phyloP scores from a whole-genome alignment of 495 filamentous ascomycete genomes.

The Podospora pseudocomata region DNA sequence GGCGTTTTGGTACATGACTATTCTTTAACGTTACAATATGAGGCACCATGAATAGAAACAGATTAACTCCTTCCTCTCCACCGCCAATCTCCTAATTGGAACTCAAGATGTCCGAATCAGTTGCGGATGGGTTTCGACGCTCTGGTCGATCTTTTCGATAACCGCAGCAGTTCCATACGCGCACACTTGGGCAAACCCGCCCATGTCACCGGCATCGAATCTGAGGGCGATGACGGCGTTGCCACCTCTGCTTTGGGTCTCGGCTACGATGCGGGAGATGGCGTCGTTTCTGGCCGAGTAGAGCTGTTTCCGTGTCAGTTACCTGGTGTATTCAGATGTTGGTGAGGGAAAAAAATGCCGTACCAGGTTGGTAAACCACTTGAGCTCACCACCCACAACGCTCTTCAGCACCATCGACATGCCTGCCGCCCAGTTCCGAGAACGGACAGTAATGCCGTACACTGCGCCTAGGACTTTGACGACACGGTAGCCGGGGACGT shows the following conservation, averaged over 20 bases:
- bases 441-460: constrained; percentile 58
- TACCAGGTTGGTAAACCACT: constrained; percentile 53
- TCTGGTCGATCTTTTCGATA: constrained; percentile 43
- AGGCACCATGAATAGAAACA: not conserved
- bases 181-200: constrained; percentile 54
- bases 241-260: constrained; percentile 54
- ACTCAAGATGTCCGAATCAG: constrained; percentile 1
- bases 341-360: not conserved
- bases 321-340: not conserved
- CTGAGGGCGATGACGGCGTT: constrained; percentile 57
- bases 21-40: not conserved
- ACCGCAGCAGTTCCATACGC: constrained; percentile 58
- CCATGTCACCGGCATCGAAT: constrained; percentile 51
- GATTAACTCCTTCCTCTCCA: not conserved
- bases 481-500: constrained; percentile 57
- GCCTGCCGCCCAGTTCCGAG: constrained; percentile 46
- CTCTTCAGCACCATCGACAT: constrained; percentile 49
- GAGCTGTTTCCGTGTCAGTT: constrained; percentile 28
- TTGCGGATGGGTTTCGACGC: constrained; percentile 23
- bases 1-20: not conserved
- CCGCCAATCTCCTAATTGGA: not conserved
- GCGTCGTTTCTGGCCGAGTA: constrained; percentile 56
- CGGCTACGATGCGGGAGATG: constrained; percentile 51
- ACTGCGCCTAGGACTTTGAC: constrained; percentile 55
- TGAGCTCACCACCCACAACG: constrained; percentile 54